Conservation (phyloP, 345 rosid genomes). For the Raphanus raphanistrum region DNA sequence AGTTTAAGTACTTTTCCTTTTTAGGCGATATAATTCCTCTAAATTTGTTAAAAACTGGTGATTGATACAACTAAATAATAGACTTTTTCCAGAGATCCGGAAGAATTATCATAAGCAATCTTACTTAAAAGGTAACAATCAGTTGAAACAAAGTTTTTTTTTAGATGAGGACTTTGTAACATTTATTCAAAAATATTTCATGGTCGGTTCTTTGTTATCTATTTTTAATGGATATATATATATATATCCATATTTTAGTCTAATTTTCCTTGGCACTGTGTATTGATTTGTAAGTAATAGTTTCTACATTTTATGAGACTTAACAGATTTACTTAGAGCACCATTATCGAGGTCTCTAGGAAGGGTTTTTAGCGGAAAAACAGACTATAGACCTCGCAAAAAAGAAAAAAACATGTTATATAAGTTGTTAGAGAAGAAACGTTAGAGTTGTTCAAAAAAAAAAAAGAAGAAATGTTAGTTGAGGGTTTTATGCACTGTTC, state of each 20-base stretch:
- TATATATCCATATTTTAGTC: neutral
- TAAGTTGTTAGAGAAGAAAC: no score
- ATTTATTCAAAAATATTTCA: neutral
- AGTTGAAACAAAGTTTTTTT: no score
- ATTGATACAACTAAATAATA: no score
- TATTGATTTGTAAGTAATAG: neutral
- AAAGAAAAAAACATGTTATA: no score
- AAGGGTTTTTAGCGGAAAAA: no score
- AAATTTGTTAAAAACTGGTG: neutral
- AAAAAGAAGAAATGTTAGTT: no score
- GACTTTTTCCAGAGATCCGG: neutral
- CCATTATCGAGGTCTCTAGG: no score
- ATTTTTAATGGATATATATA: no score
- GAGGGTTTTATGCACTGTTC: no score
- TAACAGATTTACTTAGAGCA: neutral
- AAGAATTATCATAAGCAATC: neutral
- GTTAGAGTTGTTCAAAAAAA: no score
- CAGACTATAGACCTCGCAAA: no score
- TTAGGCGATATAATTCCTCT: neutral
- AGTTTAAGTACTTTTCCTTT: neutral
- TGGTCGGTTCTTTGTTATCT: neutral
- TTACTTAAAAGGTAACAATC: neutral
- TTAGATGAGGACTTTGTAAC: neutral
- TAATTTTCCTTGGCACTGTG: neutral
- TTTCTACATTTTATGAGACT: neutral